These are phyloP conservation scores for Eremothecium gossypii DNA, from an alignment of 1,139 yeast species.

Conservation along the genomic window DNA sequence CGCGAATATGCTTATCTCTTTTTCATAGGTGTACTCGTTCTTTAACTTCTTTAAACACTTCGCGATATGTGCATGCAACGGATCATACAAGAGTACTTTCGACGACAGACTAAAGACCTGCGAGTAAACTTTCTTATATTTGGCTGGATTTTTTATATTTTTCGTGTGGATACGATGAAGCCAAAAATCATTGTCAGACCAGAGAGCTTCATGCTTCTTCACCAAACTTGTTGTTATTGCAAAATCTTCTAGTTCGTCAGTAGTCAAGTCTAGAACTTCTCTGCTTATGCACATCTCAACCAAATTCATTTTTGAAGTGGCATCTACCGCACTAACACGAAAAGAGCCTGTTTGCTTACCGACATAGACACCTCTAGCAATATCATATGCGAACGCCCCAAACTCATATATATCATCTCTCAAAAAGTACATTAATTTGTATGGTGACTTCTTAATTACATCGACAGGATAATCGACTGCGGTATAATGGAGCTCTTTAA, in stretches of 20 bases:
- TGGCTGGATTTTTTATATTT: constrained; percentile 25
- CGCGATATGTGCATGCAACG: constrained; percentile 60
- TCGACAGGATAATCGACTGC: constrained; percentile 31
- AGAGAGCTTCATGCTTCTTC: constrained; percentile 45
- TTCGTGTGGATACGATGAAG: constrained; percentile 36
- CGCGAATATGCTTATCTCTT: constrained; percentile 46
- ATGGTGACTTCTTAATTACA: constrained; percentile 31
- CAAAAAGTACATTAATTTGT: constrained; percentile 33
- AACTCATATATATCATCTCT: constrained; percentile 45
- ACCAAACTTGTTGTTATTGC: constrained; percentile 36
- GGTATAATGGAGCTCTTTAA: constrained; percentile 26
- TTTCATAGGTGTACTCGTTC: constrained; percentile 41
- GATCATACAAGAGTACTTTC: constrained; percentile 49
- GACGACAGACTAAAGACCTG: constrained; percentile 23
- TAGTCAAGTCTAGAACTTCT: constrained; percentile 51
- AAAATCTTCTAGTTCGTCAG: constrained; percentile 40
- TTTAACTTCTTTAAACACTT: constrained; percentile 42
- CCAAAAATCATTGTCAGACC: constrained; percentile 51
- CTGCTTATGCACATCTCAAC: constrained; percentile 51
- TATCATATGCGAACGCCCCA: constrained; percentile 59
- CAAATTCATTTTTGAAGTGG: constrained; percentile 53
- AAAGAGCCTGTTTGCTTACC: constrained; percentile 66
- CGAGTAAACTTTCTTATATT: constrained; percentile 24
- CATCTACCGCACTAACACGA: constrained; percentile 55
- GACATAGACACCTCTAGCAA: constrained; percentile 37